Evolutionary conservation across 1,284 basidiomycete genomes (phyloP).

Genomic region (Caloboletus inedulis): DNA sequence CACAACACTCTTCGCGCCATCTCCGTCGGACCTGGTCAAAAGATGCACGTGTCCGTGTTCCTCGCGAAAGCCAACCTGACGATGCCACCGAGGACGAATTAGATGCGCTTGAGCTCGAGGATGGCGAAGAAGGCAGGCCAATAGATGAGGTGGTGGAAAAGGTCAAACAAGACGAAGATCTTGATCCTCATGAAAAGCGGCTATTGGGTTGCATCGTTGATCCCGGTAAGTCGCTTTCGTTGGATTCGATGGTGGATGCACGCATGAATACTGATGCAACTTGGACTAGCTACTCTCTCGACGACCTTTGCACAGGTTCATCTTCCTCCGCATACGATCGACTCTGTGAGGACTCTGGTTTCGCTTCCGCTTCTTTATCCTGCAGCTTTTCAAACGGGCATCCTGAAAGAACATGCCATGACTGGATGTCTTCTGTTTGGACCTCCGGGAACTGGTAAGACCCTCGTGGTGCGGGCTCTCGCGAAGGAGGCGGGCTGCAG

Average conservation of each 20-base stretch:
- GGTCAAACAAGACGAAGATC: conserved; percentile 68
- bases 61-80: conserved; percentile 39
- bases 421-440: conserved; percentile 87
- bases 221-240: conserved; percentile 47
- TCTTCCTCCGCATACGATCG: conserved; percentile 80
- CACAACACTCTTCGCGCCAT: conserved; percentile 47
- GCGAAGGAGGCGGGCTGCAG: conserved; percentile 89
- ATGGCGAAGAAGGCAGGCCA: conserved; percentile 33
- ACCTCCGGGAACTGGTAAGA: conserved; percentile 91
- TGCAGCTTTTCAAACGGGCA: conserved; percentile 85
- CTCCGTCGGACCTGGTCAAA: conserved; percentile 61
- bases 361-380: conserved; percentile 90
- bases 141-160: conserved; percentile 72
- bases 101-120: conserved; percentile 32
- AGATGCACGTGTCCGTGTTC: conserved; percentile 43
- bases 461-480: conserved; percentile 84
- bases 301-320: conserved; percentile 88
- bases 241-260: not conserved
- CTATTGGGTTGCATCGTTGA: conserved; percentile 83
- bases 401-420: conserved; percentile 88
- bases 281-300: conserved; percentile 57
- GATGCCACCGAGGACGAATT: conserved; percentile 40
- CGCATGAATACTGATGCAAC: conserved; percentile 9
- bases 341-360: conserved; percentile 86
- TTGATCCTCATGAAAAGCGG: conserved; percentile 75